These are phyloP conservation scores for Mortierella sp. DNA, from an alignment of 371 early-diverging fungal species.

Conservation along the genomic window DNA sequence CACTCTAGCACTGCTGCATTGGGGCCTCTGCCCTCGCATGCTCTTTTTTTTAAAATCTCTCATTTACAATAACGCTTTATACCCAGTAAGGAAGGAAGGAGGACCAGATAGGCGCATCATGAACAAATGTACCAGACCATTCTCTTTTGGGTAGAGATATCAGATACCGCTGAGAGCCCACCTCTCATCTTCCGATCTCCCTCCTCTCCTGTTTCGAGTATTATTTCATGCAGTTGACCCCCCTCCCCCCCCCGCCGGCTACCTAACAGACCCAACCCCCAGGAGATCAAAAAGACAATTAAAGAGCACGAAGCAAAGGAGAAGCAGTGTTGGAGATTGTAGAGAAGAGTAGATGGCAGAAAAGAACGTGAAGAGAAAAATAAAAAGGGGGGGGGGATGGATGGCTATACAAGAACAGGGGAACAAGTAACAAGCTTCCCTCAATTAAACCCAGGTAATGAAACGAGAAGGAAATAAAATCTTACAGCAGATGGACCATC, in stretches of 20 bases:
- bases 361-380: neutral
- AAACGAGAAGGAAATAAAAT: neutral
- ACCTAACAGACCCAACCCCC: neutral
- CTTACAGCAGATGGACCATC: constrained; percentile 56
- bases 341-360: neutral
- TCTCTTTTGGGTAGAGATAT: neutral
- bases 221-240: neutral
- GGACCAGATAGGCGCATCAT: neutral
- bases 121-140: neutral
- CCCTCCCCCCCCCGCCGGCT: neutral
- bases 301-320: neutral
- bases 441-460: too few relatives aligned
- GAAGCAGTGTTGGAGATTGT: neutral
- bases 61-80: neutral
- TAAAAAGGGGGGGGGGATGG: neutral
- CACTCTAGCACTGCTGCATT: neutral
- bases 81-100: neutral
- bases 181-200: neutral
- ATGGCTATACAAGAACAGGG: too few relatives aligned
- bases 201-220: neutral
- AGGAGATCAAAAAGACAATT: neutral
- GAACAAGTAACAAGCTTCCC: neutral
- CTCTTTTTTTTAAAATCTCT: neutral
- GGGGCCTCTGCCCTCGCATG: neutral
- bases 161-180: neutral